Percentiles rank a stretch among this genome's conserved stretches.
Conservation (phyloP, 805 yeast genomes). For the Schwanniomyces occidentalis region DNA sequence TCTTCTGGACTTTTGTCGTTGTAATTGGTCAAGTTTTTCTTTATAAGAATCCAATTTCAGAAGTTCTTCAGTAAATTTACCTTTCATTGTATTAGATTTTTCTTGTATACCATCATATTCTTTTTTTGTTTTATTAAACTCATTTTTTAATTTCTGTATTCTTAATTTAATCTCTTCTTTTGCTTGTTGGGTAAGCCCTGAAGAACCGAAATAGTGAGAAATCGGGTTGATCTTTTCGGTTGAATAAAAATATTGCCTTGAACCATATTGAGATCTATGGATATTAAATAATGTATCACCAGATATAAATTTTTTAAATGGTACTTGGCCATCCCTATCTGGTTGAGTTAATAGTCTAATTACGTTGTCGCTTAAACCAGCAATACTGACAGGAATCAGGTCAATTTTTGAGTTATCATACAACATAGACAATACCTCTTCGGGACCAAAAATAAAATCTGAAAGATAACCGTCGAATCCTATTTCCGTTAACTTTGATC, state of each 20-base stretch:
- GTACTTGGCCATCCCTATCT: slow-evolving; percentile 37
- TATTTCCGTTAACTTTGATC: slow-evolving; percentile 33
- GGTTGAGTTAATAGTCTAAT: slow-evolving; percentile 37
- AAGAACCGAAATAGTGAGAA: slow-evolving; percentile 30
- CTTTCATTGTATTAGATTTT: slow-evolving; percentile 4
- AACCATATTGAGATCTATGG: slow-evolving; percentile 63
- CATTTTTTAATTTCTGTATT: slow-evolving; percentile 13
- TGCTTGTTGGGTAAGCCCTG: slow-evolving; percentile 32
- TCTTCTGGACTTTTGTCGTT: slow-evolving; percentile 13
- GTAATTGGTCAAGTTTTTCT: slow-evolving; percentile 9
- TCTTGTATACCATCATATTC: slow-evolving; percentile 4
- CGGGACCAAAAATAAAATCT: slow-evolving; percentile 75
- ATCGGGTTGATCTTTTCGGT: slow-evolving; percentile 31
- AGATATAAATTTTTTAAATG: slow-evolving; percentile 59
- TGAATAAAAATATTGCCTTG: slow-evolving; percentile 48
- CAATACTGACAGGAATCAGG: slow-evolving; percentile 62
- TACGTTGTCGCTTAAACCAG: slow-evolving; percentile 43
- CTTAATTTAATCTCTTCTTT: slow-evolving; percentile 15
- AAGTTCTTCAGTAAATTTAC: slow-evolving; percentile 2
- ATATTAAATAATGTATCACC: slow-evolving; percentile 55
- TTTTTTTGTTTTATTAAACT: slow-evolving; percentile 2
- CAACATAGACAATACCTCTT: slow-evolving; percentile 68
- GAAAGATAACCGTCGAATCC: slow-evolving; percentile 83
- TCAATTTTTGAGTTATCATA: slow-evolving; percentile 50
- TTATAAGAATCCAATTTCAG: slow-evolving; percentile 8